Base-by-base conservation (phyloP, 352 stramenopile genomes). In the Phytophthora pseudosyringae region DNA sequence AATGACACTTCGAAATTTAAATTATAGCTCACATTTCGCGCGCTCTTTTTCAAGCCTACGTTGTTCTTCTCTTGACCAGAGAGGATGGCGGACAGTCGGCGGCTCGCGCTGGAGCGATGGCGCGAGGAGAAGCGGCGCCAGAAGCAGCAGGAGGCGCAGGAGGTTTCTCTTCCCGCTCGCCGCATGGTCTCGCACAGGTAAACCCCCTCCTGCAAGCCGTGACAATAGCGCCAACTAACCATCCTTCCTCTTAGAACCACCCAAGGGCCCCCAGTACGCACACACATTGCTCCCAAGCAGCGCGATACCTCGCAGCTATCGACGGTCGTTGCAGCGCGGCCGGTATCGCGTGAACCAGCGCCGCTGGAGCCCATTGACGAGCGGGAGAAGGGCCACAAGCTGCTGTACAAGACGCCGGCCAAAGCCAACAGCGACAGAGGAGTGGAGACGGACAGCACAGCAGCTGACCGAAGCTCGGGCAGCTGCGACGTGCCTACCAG, bases 81-180 rank as follows among this genome's bases (percentile, higher is more conserved):
- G 5, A 49, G 2, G 12, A 90, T 90, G 82, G 71, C 72, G 29
- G 83, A 90, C 25, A 73, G 67, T 63, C 77, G 86, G 39, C 71
- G 76, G 25, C 72, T 71, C 43, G 83, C 87, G 59, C 69, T 94
- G 25, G 81, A 91, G 73, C 67, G 73, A 53, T 94, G 85, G 85
- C 85, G 76, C 38, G 69, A 74, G 39, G 69, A 85, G 64, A 83
- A 81, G 52, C 60, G 64, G 5, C 47, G 51, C 25, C 41, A 67
- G 49, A 69, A 72, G 51, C 35, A 68, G 43, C 33, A 36, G 15
- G 2, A 55, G 33, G 5, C 26, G 5, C 43, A 49, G n/a, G 11
- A 50, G 13, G 7, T 8, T 3, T 32, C 53, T 40, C 53, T 39
- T 1, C 7, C 28, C 6, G 49, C 59, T 33, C 53, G 58, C 12